Percentiles rank a stretch among this genome's conserved stretches.
Conservation (phyloP, 140 eudicot genomes). For the Artemisia princeps region DNA sequence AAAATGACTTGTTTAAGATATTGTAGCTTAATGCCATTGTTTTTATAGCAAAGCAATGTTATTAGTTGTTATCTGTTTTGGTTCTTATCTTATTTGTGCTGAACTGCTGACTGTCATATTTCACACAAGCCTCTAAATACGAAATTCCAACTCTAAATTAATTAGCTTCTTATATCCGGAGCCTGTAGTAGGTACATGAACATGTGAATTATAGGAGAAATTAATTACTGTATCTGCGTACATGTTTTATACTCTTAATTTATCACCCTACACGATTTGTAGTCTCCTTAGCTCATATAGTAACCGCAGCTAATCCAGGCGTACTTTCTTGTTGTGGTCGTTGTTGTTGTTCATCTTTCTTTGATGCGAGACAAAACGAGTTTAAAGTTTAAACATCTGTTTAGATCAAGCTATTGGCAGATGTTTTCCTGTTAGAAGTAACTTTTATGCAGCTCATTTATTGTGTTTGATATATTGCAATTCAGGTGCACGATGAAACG, state of each 20-base stretch:
- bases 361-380: background rate
- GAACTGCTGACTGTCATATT: background rate
- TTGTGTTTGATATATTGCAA: slow-evolving; percentile 1
- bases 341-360: background rate
- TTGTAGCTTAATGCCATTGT: no score
- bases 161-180: background rate
- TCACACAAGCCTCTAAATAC: background rate
- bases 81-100: slow-evolving; percentile 2
- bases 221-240: background rate
- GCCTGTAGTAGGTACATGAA: background rate
- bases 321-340: background rate
- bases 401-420: slow-evolving; percentile 10
- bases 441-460: background rate
- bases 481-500: slow-evolving; percentile 35
- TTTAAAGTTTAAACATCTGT: background rate
- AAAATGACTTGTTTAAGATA: background rate
- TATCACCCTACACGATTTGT: background rate
- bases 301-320: background rate
- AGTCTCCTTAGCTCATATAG: background rate
- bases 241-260: background rate
- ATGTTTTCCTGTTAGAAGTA: background rate
- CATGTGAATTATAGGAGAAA: background rate
- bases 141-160: background rate
- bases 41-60: background rate
- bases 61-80: background rate